Evolutionary conservation across 306 rosid species (phyloP).

Genomic region (Cicer pinnatifidum): DNA sequence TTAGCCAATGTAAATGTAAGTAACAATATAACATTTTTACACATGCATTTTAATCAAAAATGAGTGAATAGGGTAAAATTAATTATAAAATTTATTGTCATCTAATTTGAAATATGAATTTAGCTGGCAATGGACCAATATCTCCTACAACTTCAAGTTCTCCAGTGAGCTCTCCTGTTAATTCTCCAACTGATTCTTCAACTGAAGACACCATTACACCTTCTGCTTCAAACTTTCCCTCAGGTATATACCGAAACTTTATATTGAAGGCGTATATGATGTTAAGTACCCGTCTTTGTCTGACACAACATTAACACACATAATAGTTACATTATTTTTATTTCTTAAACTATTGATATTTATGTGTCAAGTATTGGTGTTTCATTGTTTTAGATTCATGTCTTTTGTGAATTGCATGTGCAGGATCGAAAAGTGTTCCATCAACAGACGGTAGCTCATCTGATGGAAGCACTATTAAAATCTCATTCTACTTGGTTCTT

Average conservation of each 20-base stretch:
- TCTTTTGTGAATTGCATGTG: conserved; percentile 46
- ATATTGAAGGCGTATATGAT: not conserved
- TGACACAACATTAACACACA: too few species aligned
- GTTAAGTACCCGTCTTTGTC: not conserved
- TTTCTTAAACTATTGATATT: too few species aligned
- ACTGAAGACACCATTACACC: conserved; percentile 53
- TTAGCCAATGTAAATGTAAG: conserved; percentile 62
- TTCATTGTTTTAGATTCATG: not conserved
- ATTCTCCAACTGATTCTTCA: conserved; percentile 54
- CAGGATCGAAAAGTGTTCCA: conserved; percentile 65
- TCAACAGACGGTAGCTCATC: conserved; percentile 51
- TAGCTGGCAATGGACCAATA: conserved; percentile 55
- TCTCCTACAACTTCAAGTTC: conserved; percentile 45
- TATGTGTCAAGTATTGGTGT: too few species aligned
- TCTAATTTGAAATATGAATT: conserved; percentile 18
- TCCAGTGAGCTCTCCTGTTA: conserved; percentile 52
- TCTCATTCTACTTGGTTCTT: conserved; percentile 46
- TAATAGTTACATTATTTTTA: too few species aligned
- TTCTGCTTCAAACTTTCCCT: conserved; percentile 56
- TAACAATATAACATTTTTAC: not conserved
- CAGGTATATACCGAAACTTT: conserved; percentile 38
- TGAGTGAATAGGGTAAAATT: too few species aligned
- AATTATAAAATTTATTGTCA: too few species aligned
- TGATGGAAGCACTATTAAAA: conserved; percentile 49
- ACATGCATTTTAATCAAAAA: too few species aligned